Percentiles rank a stretch among this genome's conserved stretches.
phyloP scores from a whole-genome alignment of 2,329 filamentous ascomycete species.

The Talaromyces sp. region DNA sequence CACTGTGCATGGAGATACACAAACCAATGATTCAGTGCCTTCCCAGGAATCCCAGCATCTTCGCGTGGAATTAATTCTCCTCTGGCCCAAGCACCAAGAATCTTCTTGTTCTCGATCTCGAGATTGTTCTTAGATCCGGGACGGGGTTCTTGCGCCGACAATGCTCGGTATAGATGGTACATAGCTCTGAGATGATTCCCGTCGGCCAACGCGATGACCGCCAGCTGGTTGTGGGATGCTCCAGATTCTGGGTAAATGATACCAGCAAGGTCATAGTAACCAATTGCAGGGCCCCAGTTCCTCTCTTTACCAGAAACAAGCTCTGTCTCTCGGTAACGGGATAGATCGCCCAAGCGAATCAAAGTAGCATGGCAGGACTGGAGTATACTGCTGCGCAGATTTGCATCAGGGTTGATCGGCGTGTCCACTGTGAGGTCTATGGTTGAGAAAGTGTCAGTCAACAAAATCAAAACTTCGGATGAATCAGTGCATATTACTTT shows the following conservation, averaged over 20 bases:
- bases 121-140: constrained; percentile 73
- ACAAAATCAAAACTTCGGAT: constrained; percentile 5
- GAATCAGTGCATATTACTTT: constrained; percentile 36
- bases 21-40: constrained; percentile 75
- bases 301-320: constrained; percentile 64
- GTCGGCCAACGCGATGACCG: constrained; percentile 74
- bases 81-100: constrained; percentile 56
- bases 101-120: constrained; percentile 71
- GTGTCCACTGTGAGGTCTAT: constrained; percentile 46
- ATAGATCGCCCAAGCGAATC: constrained; percentile 84
- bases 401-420: constrained; percentile 45
- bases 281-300: constrained; percentile 74
- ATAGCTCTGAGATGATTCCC: constrained; percentile 78
- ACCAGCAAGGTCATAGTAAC: constrained; percentile 80
- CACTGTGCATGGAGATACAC: constrained; percentile 80
- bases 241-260: constrained; percentile 76
- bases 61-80: constrained; percentile 50
- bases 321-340: constrained; percentile 76
- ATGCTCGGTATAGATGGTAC: constrained; percentile 83
- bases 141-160: constrained; percentile 71
- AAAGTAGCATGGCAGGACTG: constrained; percentile 77
- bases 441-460: constrained; percentile 20
- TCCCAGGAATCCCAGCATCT: constrained; percentile 48
- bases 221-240: constrained; percentile 83
- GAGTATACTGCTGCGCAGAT: constrained; percentile 60